Evolutionary conservation across 257 asterid species (phyloP).

Genomic region (Solanum corneliomulleri): DNA sequence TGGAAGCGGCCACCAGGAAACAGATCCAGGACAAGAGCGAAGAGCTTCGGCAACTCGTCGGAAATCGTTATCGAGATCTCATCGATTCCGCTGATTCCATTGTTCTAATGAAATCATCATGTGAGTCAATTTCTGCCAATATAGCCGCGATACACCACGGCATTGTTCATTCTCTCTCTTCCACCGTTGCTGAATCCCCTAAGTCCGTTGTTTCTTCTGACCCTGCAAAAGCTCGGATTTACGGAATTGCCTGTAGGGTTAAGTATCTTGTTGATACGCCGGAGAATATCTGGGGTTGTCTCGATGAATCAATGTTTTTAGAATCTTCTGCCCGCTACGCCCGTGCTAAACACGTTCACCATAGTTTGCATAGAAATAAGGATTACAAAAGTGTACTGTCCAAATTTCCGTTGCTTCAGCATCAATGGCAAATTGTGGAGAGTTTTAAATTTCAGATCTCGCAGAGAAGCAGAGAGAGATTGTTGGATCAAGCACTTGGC

Average conservation of each 20-base stretch:
- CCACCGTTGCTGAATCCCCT: constrained; percentile 46
- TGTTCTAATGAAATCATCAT: constrained; percentile 79
- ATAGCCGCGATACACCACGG: constrained; percentile 57
- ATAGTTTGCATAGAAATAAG: constrained; percentile 33
- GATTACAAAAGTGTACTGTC: constrained; percentile 48
- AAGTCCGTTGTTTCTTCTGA: constrained; percentile 30
- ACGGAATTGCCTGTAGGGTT: constrained; percentile 90
- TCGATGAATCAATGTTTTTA: constrained; percentile 88
- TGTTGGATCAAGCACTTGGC: constrained; percentile 56
- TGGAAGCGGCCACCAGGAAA: constrained; percentile 73
- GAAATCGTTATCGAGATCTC: constrained; percentile 90
- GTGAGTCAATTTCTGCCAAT: constrained; percentile 70
- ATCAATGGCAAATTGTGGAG: constrained; percentile 97
- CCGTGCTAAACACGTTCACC: constrained; percentile 83
- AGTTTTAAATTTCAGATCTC: constrained; percentile 91
- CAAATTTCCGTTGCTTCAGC: constrained; percentile 86
- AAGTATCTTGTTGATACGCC: constrained; percentile 99
- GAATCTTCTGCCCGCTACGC: constrained; percentile 86
- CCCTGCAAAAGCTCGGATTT: constrained; percentile 48
- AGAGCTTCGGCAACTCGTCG: constrained; percentile 91
- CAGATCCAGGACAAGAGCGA: constrained; percentile 94
- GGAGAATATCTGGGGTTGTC: constrained; percentile 97
- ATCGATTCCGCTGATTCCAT: constrained; percentile 97
- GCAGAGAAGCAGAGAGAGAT: constrained; percentile 77
- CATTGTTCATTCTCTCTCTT: constrained; percentile 51